Conservation (phyloP, 2,329 filamentous ascomycete species). For the Clonostachys solani region DNA sequence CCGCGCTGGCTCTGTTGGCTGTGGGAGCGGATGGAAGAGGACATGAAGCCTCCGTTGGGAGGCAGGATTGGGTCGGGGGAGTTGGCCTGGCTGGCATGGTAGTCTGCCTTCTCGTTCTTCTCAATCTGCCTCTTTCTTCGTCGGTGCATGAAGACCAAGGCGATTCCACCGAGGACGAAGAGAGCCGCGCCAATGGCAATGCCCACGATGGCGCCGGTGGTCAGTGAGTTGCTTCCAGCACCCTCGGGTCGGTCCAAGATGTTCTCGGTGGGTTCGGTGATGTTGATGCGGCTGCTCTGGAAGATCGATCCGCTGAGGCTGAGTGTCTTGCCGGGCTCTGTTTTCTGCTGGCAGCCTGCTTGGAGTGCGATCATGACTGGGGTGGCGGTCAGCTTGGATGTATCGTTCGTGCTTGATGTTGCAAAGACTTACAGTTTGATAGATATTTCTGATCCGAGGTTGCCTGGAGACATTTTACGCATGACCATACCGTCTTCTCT, state of each 20-base stretch:
- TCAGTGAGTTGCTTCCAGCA: slow-evolving; percentile 24
- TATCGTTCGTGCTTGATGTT: not conserved
- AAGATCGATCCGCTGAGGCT: slow-evolving; percentile 39
- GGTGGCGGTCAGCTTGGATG: slow-evolving; percentile 4
- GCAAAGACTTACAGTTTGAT: slow-evolving; percentile 38
- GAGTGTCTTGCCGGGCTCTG: slow-evolving; percentile 27
- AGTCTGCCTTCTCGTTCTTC: slow-evolving; percentile 14
- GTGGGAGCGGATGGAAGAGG: slow-evolving; percentile 11
- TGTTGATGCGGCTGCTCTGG: slow-evolving; percentile 25
- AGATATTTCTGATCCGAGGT: slow-evolving; percentile 34
- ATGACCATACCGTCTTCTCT: slow-evolving; percentile 17
- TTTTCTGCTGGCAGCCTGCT: slow-evolving; percentile 42
- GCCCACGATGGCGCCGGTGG: slow-evolving; percentile 46
- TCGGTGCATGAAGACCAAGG: slow-evolving; percentile 43
- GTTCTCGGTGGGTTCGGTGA: slow-evolving; percentile 22
- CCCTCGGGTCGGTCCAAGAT: slow-evolving; percentile 17
- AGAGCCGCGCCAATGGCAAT: slow-evolving; percentile 43
- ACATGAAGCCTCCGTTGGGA: slow-evolving; percentile 17
- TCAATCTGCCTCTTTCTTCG: slow-evolving; percentile 31
- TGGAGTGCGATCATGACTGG: slow-evolving; percentile 41
- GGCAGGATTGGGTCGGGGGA: slow-evolving; percentile 12
- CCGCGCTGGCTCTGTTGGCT: slow-evolving; percentile 10
- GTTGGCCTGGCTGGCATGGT: slow-evolving; percentile 4
- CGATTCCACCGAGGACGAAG: slow-evolving; percentile 32
- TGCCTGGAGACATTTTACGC: slow-evolving; percentile 36